These are phyloP conservation scores for Mycosphaerella sp. DNA, from an alignment of 2,329 filamentous ascomycete genomes.

Conservation along the genomic window DNA sequence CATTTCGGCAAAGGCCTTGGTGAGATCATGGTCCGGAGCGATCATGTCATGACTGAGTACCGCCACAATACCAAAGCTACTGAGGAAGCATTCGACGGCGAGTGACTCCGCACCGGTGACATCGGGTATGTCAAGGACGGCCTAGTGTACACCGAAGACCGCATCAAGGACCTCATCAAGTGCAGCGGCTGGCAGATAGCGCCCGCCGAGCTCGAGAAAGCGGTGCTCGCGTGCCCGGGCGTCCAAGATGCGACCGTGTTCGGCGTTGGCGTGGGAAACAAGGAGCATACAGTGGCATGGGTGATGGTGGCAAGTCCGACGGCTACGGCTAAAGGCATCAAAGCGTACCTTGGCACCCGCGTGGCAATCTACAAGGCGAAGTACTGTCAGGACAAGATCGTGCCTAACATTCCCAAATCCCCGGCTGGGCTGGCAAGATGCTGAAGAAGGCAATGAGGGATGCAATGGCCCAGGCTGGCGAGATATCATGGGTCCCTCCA, in stretches of 20 bases:
- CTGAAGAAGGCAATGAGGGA: conserved; percentile 10
- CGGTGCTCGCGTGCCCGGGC: conserved; percentile 16
- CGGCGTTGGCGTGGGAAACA: conserved; percentile 14
- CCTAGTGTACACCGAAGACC: conserved; percentile 31
- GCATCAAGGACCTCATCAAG: conserved; percentile 34
- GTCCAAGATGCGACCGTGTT: conserved; percentile 30
- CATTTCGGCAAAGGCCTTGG: conserved; percentile 8
- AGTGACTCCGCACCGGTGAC: conserved; percentile 90
- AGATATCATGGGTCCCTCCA: neutral
- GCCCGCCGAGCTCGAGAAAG: conserved; percentile 30
- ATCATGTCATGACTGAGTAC: conserved; percentile 40
- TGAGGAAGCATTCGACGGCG: conserved; percentile 42
- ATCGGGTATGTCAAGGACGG: conserved; percentile 29
- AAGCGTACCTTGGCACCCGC: conserved; percentile 27
- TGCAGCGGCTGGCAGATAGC: conserved; percentile 20
- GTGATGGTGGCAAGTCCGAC: conserved; percentile 13
- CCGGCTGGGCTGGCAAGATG: conserved; percentile 31
- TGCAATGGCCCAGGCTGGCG: neutral
- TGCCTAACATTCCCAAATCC: conserved; percentile 31
- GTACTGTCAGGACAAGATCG: conserved; percentile 17
- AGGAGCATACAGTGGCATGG: conserved; percentile 22
- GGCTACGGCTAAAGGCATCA: conserved; percentile 25
- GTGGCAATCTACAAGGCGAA: conserved; percentile 37
- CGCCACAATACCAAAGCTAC: conserved; percentile 30
- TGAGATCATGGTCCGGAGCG: conserved; percentile 39